phyloP scores from a whole-genome alignment of 73 alveolate species.

The Paramecium octaurelia region DNA sequence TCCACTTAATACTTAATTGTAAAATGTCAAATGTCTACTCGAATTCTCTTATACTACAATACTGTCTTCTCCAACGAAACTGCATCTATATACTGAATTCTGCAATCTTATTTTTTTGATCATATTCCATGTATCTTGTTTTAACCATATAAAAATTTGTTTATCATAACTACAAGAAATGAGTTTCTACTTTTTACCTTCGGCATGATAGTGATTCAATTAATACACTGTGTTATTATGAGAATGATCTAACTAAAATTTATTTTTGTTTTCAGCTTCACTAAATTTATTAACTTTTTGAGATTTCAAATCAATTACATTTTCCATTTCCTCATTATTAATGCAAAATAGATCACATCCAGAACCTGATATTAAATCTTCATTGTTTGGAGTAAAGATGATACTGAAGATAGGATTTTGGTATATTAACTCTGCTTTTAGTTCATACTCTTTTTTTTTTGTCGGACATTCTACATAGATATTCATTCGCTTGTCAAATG shows the following conservation, averaged over 20 bases:
- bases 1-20: background rate
- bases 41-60: background rate
- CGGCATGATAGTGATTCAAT: too few species aligned
- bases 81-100: background rate
- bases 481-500: background rate
- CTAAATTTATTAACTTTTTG: background rate
- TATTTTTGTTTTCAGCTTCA: background rate
- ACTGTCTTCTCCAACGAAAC: background rate
- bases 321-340: too few species aligned
- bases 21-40: background rate
- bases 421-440: background rate
- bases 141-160: background rate
- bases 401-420: background rate
- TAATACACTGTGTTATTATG: background rate
- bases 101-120: background rate
- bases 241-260: background rate
- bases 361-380: background rate
- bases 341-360: background rate
- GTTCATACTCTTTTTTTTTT: background rate
- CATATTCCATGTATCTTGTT: background rate
- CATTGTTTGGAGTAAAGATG: background rate
- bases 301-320: background rate
- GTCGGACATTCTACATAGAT: background rate
- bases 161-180: background rate
- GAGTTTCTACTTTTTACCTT: background rate